A percentile compares a stretch with the other conserved stretches of the same genome.
phyloP scores from a whole-genome alignment of 441 rosid species.

The Theobroma grandiflorum region DNA sequence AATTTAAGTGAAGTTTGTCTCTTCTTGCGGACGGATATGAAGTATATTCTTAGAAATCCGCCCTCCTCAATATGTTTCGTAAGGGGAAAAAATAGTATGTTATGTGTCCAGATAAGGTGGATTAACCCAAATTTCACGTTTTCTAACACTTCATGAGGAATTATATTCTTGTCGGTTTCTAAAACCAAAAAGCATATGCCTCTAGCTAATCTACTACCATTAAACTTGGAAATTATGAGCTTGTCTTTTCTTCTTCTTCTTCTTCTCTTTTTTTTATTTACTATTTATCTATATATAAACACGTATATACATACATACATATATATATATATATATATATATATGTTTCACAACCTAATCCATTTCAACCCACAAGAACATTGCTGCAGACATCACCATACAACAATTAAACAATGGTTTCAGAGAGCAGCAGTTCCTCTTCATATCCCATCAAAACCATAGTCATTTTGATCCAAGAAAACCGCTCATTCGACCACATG shows the following conservation, averaged over 20 bases:
- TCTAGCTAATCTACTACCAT: no score
- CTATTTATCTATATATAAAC: not conserved
- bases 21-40: not conserved
- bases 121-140: not conserved
- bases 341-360: not conserved
- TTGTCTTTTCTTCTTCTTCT: no score
- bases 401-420: conserved; percentile 13
- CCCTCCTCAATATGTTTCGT: not conserved
- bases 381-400: not conserved
- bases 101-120: not conserved
- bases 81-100: not conserved
- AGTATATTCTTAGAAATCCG: not conserved
- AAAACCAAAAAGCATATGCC: not conserved
- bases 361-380: not conserved
- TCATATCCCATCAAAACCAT: conserved; percentile 78
- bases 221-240: no score
- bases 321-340: not conserved
- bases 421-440: conserved; percentile 25
- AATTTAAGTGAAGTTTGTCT: not conserved
- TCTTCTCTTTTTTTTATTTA: no score
- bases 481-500: conserved; percentile 90
- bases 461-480: conserved; percentile 85
- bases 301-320: no score
- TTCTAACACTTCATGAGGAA: not conserved
- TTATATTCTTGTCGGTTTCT: no score